Evolutionary conservation across 805 yeast genomes (phyloP), one percentile per base, ranked within the genome.

Genomic region (Hanseniaspora clermontiae): DNA sequence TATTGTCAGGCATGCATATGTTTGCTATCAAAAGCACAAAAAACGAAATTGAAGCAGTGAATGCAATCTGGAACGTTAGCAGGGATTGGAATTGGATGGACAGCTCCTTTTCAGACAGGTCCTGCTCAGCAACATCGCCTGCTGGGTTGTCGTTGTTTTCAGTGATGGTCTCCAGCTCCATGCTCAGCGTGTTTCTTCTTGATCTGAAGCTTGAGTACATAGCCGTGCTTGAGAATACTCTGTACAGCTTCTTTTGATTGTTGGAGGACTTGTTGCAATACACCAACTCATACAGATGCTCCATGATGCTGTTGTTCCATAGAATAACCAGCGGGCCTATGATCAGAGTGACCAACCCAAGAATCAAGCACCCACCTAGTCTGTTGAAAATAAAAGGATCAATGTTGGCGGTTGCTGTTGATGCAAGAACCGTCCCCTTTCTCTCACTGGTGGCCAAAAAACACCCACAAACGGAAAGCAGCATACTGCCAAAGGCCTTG

Each of bases 321-420:
- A 66, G 47, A 2, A 68, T 67, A 9, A 65, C 64, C 39, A 65
- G 63, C 14, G 71, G 71, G 10, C 71, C 71, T 24, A 66, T 58
- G 1, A 66, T 48, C 40, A 68, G 59, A 8, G 69, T 62, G 31
- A 68, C 65, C 27, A 68, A 47, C 17, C 72, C 72, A 45, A 68
- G 65, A 17, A 67, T 61, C 52, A 68, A 59, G 29, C 66, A 61
- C 19, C 70, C 69, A 49, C 67, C 68, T 42, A 68, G 58, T 58
- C 72, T 64, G 57, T 68, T 70, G 48, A 68, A 68, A 15, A 68
- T 61, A 51, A 64, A 68, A 5, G 72, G 72, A 51, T 57, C 59
- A 31, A 31, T 42, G 43, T 51, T 42, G 53, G 67, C 67, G 29
- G 63, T 63, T 14, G 68, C 62, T 53, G 68, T 70, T 11, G 58